These are phyloP conservation scores for Tuber umbilicatum DNA, from an alignment of 495 filamentous ascomycete genomes.

Conservation along the genomic window DNA sequence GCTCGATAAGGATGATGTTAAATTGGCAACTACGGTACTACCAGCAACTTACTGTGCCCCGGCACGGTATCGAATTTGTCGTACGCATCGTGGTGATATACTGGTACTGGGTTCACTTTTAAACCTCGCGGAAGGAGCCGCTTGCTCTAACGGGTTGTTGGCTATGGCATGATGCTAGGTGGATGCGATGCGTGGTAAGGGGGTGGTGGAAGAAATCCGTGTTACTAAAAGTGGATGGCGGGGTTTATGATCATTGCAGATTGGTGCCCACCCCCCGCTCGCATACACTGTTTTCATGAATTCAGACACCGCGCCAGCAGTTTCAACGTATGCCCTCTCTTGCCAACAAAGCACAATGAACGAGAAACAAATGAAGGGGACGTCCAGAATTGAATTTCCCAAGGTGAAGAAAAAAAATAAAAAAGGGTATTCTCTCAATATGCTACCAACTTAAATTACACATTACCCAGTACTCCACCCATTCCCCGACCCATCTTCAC, in stretches of 20 bases:
- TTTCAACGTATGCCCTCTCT: neutral
- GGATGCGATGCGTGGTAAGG: neutral
- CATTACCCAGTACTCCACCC: neutral
- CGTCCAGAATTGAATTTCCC: neutral
- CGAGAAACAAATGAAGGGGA: neutral
- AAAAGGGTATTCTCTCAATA: neutral
- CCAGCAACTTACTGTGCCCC: too few relatives aligned
- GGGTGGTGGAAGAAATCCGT: neutral
- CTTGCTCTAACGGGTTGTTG: neutral
- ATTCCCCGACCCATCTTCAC: neutral
- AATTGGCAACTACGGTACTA: neutral
- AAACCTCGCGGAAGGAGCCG: neutral
- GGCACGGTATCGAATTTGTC: neutral
- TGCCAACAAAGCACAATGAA: neutral
- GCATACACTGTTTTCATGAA: neutral
- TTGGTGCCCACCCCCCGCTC: neutral
- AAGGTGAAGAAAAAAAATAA: neutral
- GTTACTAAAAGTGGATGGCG: neutral
- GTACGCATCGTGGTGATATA: neutral
- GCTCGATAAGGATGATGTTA: too few relatives aligned
- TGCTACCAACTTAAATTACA: slow-evolving; percentile 3
- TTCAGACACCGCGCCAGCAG: neutral
- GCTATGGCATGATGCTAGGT: neutral
- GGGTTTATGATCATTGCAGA: neutral
- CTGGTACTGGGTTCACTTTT: neutral